A percentile compares a stretch with the other conserved stretches of the same genome.
phyloP scores from a whole-genome alignment of 257 asterid genomes.

The Scutellaria baicalensis region DNA sequence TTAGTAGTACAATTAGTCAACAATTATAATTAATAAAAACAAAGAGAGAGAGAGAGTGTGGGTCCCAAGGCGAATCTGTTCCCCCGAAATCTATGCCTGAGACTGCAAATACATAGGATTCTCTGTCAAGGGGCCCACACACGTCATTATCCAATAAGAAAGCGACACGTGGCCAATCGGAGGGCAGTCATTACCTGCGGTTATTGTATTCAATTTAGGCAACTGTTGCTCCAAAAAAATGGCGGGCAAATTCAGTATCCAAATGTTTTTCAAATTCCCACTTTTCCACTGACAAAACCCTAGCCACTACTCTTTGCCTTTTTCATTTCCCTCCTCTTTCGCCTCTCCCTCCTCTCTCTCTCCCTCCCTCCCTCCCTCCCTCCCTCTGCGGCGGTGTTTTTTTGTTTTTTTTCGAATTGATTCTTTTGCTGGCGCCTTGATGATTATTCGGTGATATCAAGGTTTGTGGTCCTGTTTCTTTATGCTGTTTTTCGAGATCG shows the following conservation, averaged over 20 bases:
- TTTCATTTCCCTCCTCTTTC: slow-evolving; percentile 13
- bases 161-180: neutral
- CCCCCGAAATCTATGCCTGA: slow-evolving; percentile 25
- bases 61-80: neutral
- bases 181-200: slow-evolving; percentile 7
- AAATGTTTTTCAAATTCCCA: slow-evolving; percentile 36
- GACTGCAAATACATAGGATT: slow-evolving; percentile 30
- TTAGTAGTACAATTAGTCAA: neutral
- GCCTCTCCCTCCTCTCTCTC: neutral
- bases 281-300: slow-evolving; percentile 33
- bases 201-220: slow-evolving; percentile 16
- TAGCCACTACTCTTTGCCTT: slow-evolving; percentile 18
- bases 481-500: neutral
- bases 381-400: neutral
- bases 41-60: neutral
- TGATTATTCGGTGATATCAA: slow-evolving; percentile 5
- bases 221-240: slow-evolving; percentile 43
- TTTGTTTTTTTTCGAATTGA: neutral
- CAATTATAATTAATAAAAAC: neutral
- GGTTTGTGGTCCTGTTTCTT: slow-evolving; percentile 3
- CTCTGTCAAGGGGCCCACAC: slow-evolving; percentile 25
- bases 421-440: neutral
- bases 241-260: slow-evolving; percentile 61
- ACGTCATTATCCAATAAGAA: slow-evolving; percentile 2
- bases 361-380: neutral